Evolutionary conservation across 305 asterid genomes (phyloP).

Genomic region (Fraxinus floribunda): DNA sequence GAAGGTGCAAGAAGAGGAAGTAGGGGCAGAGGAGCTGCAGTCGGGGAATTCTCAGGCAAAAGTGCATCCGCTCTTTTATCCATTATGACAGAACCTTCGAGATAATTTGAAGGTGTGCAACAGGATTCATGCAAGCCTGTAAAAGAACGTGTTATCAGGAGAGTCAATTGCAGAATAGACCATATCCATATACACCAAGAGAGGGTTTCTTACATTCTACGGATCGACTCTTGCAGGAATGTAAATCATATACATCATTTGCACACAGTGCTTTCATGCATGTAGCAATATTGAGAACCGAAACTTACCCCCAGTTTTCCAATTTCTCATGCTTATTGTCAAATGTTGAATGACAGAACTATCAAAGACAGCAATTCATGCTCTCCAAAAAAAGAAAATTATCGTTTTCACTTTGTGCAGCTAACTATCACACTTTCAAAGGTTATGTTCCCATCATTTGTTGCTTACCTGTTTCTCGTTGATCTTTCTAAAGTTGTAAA

Average conservation of each 20-base stretch:
- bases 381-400: background rate
- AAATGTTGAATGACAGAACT: background rate
- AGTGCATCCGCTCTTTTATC: conserved; percentile 50
- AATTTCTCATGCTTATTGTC: background rate
- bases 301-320: background rate
- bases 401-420: background rate
- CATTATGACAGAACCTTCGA: conserved; percentile 32
- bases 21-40: conserved; percentile 69
- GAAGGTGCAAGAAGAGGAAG: conserved; percentile 95
- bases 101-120: conserved; percentile 37
- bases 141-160: conserved; percentile 26
- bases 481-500: background rate
- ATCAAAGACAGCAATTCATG: background rate
- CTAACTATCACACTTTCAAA: background rate
- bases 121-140: conserved; percentile 51
- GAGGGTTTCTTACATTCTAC: background rate
- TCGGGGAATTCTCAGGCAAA: conserved; percentile 64
- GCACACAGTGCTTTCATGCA: background rate
- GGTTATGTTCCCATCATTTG: background rate
- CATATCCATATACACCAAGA: background rate
- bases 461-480: background rate
- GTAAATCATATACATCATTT: background rate
- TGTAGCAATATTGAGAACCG: background rate
- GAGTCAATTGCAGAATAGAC: background rate
- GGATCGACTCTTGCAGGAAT: background rate